A percentile compares a stretch with the other conserved stretches of the same genome.
These are phyloP conservation scores for Penicillium sp. DNA, from an alignment of 2,329 filamentous ascomycete genomes.

Conservation along the genomic window DNA sequence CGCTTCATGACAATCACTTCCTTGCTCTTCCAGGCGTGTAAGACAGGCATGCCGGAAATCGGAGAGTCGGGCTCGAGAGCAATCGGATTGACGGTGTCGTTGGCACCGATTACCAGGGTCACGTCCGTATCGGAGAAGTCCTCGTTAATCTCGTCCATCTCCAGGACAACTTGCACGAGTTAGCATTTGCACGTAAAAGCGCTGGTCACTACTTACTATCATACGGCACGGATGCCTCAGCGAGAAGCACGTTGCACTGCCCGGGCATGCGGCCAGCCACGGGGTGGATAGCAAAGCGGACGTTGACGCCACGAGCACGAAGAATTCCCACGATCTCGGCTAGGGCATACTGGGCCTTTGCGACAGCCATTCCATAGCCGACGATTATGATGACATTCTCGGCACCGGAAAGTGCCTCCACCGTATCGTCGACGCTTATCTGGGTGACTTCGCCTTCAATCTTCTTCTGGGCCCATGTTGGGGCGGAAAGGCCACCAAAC, in stretches of 20 bases:
- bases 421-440: constrained; percentile 74
- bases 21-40: constrained; percentile 92
- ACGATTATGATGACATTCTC: constrained; percentile 87
- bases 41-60: constrained; percentile 87
- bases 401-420: constrained; percentile 67
- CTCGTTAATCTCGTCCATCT: constrained; percentile 96
- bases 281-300: constrained; percentile 85
- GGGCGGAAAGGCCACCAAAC: constrained; percentile 72
- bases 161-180: constrained; percentile 60
- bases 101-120: constrained; percentile 83
- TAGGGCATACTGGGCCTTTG: constrained; percentile 87
- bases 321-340: constrained; percentile 73
- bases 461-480: constrained; percentile 61
- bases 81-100: constrained; percentile 89
- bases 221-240: constrained; percentile 82
- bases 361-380: constrained; percentile 90
- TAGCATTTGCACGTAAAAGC: constrained; percentile 5
- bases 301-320: constrained; percentile 69
- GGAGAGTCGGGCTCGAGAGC: constrained; percentile 76
- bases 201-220: constrained; percentile 54
- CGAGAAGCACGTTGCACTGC: constrained; percentile 85
- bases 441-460: constrained; percentile 75
- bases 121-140: constrained; percentile 83
- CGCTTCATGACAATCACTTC: constrained; percentile 92
- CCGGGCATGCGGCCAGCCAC: constrained; percentile 90